Conservation (phyloP, 2,329 filamentous ascomycete genomes). For the Pseudogymnoascus sp. region DNA sequence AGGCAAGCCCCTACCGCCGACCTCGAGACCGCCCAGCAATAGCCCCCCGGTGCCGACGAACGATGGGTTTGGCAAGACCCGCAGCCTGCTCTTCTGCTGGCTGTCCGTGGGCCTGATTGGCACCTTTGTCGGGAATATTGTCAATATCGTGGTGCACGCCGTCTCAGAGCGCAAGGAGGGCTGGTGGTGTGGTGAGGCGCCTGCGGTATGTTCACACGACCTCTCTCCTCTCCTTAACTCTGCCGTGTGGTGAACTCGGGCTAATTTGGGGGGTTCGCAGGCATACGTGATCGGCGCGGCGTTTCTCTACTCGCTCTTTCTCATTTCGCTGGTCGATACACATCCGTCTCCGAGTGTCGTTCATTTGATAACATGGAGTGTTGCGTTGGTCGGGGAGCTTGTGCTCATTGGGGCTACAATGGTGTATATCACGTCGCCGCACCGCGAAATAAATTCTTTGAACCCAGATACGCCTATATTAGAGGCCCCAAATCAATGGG, state of each 20-base stretch:
- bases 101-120: constrained; percentile 62
- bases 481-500: constrained; percentile 43
- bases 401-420: constrained; percentile 64
- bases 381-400: constrained; percentile 66
- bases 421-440: constrained; percentile 59
- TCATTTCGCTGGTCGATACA: constrained; percentile 81
- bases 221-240: not conserved
- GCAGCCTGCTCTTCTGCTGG: constrained; percentile 61
- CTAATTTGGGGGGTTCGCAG: constrained; percentile 37
- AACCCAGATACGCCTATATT: constrained; percentile 28
- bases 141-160: constrained; percentile 67
- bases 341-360: constrained; percentile 71
- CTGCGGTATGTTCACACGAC: constrained; percentile 52
- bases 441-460: constrained; percentile 47
- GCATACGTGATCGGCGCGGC: constrained; percentile 79
- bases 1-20: constrained; percentile 69
- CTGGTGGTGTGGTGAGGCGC: constrained; percentile 78
- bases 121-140: constrained; percentile 69
- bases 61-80: constrained; percentile 35
- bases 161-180: constrained; percentile 55
- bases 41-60: constrained; percentile 40
- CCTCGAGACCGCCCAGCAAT: constrained; percentile 46
- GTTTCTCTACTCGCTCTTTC: constrained; percentile 79
- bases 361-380: constrained; percentile 72
- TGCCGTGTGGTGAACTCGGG: not conserved